These are phyloP conservation scores for Epicoccum nigrum DNA, from an alignment of 2,329 filamentous ascomycete species.

Conservation along the genomic window DNA sequence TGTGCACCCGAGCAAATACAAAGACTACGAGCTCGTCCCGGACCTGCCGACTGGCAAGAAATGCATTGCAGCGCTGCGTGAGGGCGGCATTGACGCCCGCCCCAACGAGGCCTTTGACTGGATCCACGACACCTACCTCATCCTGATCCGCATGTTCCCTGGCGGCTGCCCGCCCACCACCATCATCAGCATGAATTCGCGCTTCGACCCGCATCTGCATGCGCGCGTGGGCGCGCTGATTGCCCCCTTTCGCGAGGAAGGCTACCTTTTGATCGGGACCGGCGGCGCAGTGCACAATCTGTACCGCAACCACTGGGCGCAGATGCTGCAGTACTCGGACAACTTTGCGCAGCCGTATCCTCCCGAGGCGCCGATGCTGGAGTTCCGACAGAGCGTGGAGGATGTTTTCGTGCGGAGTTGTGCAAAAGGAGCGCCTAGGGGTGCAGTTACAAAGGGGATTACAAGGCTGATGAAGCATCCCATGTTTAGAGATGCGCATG, in stretches of 20 bases:
- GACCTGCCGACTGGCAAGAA: conserved; percentile 61
- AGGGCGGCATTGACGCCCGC: conserved; percentile 61
- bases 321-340: conserved; percentile 68
- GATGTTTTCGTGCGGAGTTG: conserved; percentile 62
- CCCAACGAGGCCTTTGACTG: conserved; percentile 67
- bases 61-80: conserved; percentile 58
- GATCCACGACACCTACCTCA: conserved; percentile 75
- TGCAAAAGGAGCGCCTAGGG: conserved; percentile 54
- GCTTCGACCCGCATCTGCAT: conserved; percentile 63
- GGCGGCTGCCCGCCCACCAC: conserved; percentile 68
- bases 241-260: conserved; percentile 60
- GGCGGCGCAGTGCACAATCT: conserved; percentile 74
- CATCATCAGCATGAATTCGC: conserved; percentile 61
- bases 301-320: conserved; percentile 69
- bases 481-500: conserved; percentile 69
- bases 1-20: conserved; percentile 69
- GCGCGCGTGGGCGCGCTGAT: conserved; percentile 64
- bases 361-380: conserved; percentile 65
- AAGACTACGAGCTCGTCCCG: conserved; percentile 65
- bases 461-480: conserved; percentile 73
- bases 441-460: conserved; percentile 58
- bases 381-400: conserved; percentile 70
- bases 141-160: conserved; percentile 74
- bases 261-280: conserved; percentile 63
- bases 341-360: conserved; percentile 66